phyloP scores from a whole-genome alignment of 73 alveolate genomes.

The Paramecium bursaria region DNA sequence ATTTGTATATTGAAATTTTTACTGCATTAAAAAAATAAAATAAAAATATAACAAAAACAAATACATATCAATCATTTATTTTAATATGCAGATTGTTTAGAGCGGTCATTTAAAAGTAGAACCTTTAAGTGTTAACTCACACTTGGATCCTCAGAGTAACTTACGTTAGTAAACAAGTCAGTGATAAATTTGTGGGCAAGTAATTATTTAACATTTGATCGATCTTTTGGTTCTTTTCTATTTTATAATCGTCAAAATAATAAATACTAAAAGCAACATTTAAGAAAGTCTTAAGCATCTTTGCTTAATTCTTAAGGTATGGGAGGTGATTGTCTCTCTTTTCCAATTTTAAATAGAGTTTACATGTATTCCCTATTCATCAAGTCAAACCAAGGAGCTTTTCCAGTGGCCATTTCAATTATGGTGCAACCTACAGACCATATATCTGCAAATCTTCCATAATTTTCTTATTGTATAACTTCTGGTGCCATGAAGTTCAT shows the following conservation, averaged over 20 bases:
- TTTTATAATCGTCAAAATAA: background rate
- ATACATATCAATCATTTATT: no score
- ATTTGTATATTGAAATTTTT: no score
- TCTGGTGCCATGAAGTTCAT: slow-evolving; percentile 99
- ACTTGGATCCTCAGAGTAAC: no score
- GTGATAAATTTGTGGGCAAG: slow-evolving; percentile 55
- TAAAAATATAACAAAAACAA: no score
- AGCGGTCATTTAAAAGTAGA: no score
- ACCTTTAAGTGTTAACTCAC: no score
- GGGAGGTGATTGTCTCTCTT: slow-evolving; percentile 56
- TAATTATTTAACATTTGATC: slow-evolving; percentile 59
- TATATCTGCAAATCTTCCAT: slow-evolving; percentile 90
- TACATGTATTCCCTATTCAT: slow-evolving; percentile 32
- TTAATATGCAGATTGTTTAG: no score
- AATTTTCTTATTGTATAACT: slow-evolving; percentile 81
- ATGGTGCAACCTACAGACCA: slow-evolving; percentile 96
- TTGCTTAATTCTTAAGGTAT: slow-evolving; percentile 64
- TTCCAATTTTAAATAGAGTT: slow-evolving; percentile 58
- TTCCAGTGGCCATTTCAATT: slow-evolving; percentile 92
- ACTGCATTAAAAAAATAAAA: no score
- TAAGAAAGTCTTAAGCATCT: slow-evolving; percentile 57
- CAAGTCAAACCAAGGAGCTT: slow-evolving; percentile 81
- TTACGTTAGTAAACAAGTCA: no score
- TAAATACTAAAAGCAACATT: slow-evolving; percentile 51
- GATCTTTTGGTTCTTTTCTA: slow-evolving; percentile 46